Conservation (phyloP, 2,329 filamentous ascomycete species). For the Xylaria sp. region DNA sequence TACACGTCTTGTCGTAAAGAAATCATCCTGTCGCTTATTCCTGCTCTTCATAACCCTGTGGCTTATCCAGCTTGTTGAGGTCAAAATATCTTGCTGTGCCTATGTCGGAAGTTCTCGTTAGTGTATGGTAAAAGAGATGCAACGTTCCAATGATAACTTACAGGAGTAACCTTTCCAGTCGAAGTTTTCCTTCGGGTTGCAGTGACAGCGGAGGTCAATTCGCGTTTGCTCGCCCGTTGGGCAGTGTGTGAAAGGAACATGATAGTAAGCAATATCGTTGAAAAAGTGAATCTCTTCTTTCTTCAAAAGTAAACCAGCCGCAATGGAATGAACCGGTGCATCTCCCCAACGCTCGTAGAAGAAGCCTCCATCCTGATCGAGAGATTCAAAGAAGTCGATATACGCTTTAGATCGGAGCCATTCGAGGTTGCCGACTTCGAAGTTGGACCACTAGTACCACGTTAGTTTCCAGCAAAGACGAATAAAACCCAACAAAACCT, state of each 20-base stretch:
- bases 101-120: constrained; percentile 50
- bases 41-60: constrained; percentile 82
- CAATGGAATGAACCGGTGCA: constrained; percentile 98
- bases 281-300: constrained; percentile 99
- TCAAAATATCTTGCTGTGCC: constrained; percentile 90
- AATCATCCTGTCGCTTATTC: constrained; percentile 25
- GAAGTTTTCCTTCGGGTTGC: constrained; percentile 96
- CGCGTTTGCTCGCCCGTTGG: constrained; percentile 88
- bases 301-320: constrained; percentile 84
- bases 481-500: constrained; percentile 54
- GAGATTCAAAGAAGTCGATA: constrained; percentile 86
- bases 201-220: constrained; percentile 88
- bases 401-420: constrained; percentile 94
- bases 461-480: constrained; percentile 42
- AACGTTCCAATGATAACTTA: constrained; percentile 60
- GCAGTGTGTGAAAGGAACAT: constrained; percentile 97
- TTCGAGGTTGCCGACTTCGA: constrained; percentile 92
- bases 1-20: constrained; percentile 35
- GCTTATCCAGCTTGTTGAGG: constrained; percentile 82
- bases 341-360: constrained; percentile 99
- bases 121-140: neutral
- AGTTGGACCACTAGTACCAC: constrained; percentile 88
- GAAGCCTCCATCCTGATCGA: constrained; percentile 94
- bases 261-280: constrained; percentile 98
- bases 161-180: constrained; percentile 99